Evolutionary conservation across 805 yeast species (phyloP), one percentile per base, ranked within the genome.

Genomic region (Wickerhamomyces canadensis): DNA sequence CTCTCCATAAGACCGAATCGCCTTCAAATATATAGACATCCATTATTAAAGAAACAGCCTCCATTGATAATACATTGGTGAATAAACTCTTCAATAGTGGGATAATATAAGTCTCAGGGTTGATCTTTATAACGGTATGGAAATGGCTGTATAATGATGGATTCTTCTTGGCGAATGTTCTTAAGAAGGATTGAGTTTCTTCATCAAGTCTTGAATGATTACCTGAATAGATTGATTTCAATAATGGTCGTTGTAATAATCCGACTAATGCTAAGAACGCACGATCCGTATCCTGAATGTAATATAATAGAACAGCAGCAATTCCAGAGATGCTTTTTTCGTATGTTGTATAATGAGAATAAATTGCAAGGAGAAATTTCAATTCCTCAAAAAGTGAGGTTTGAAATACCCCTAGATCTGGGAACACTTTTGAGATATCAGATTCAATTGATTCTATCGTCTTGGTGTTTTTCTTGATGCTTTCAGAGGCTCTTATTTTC

Each of bases 21-120:
- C 80, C 78, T 51, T 80, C 86, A 52, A 79, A 78, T 10, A 79
- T 52, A 52, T 68, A 68, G 5, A 80, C 62, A 52, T 82, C 89
- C 42, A 82, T 48, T 6, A 81, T 45, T 13, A 76, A 67, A 19
- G 68, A 60, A 7, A 72, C 54, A 1, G 69, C 55, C 24, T 78
- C 80, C 33, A 74, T 56, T 11, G 65, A 52, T 31, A 78, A 49
- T 19, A 67, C 62, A 34, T 64, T 58, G 2, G 78, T 52, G 48
- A 79, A 73, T 15, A 77, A 42, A 10, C 66, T 59, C 16, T 72
- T 49, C 3, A 78, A 44, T 35, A 76, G 47, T 3, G 68, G 62
- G 18, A 58, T 64, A 6, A 80, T 53, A 37, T 72, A 70, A 4
- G 61, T 67, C 3, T 59, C 39, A 4, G 79, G 65, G 6, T 54